Base-by-base conservation (phyloP, 352 stramenopile species). In the Pythium diclinum region DNA sequence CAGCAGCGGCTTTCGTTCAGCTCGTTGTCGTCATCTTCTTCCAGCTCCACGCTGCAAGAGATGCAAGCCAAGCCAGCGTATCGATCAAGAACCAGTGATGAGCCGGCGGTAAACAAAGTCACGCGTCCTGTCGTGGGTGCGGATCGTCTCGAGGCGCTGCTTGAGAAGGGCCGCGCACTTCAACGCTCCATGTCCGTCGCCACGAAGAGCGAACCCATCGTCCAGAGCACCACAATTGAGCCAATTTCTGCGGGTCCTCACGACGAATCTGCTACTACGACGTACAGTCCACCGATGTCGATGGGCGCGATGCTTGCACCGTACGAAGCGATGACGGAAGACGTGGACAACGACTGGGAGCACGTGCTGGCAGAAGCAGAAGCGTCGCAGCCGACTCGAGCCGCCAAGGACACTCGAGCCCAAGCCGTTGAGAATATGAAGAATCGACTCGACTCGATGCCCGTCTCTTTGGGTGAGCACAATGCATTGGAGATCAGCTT, bases 401-500 rank as follows among this genome's bases (percentile, higher is more conserved):
- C 4, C 8, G 16, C 14, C 19, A 32, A 4, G 19, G 28, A n/a
- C 13, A 40, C 17, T 28, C 3, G 17, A 46, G 1, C 0, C 13
- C 19, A 6, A 40, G 13, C 19, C 36, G 47, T 52, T 25, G 21
- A 17, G 14, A 7, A 8, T 3, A 40, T 38, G 30, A 58, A 19
- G 5, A 32, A 23, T 10, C 16, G n/a, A 17, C 3, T 58, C 1
- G 33, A 62, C 13, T 44, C 19, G 9, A n/a, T 23, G 2, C 28
- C n/a, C 10, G 38, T 61, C 13, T 69, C 63, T 6, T 48, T 69
- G n/a, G 57, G 65, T 51, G 46, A 49, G 2, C 16, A 53, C 36
- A 55, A 73, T 46, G 69, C 63, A 2, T n/a, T 89, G 51, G 68
- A 77, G 32, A 69, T 89, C 4, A 68, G 60, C 3, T 83, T 86